Conservation (phyloP, 805 yeast genomes). For the Ogataea methylovora region DNA sequence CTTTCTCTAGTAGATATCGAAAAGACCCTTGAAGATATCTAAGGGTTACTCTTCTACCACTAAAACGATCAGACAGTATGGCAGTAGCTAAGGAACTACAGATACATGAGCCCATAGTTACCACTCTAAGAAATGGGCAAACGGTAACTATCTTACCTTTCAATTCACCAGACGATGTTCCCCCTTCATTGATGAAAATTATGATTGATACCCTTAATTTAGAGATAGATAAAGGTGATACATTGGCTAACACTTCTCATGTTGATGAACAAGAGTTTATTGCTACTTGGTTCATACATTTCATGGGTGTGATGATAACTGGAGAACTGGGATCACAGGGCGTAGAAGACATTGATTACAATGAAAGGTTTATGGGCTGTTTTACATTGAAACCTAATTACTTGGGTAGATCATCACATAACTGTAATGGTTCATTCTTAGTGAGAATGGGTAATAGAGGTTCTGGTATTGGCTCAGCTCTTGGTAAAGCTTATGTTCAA, state of each 20-base stretch:
- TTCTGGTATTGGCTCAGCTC: constrained; percentile 48
- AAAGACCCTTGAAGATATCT: no score
- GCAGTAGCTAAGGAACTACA: constrained; percentile 3
- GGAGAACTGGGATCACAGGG: constrained; percentile 22
- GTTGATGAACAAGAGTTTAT: constrained; percentile 36
- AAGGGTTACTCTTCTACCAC: no score
- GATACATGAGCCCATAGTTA: constrained; percentile 7
- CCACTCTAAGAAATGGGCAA: constrained; percentile 18
- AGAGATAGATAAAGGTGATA: constrained; percentile 64
- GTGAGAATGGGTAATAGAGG: constrained; percentile 60
- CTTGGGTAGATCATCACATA: constrained; percentile 76
- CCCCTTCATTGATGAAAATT: constrained; percentile 37
- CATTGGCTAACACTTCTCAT: constrained; percentile 56
- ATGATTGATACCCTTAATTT: constrained; percentile 48
- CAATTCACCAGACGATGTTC: constrained; percentile 39
- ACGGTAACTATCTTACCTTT: constrained; percentile 53
- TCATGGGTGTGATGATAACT: constrained; percentile 54
- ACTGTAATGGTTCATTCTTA: constrained; percentile 81
- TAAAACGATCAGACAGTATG: constrained; percentile 4
- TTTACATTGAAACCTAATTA: constrained; percentile 85
- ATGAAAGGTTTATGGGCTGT: constrained; percentile 52
- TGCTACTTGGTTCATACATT: constrained; percentile 62
- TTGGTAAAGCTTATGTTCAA: constrained; percentile 59
- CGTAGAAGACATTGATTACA: constrained; percentile 32
- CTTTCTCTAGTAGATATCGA: no score